phyloP scores from a whole-genome alignment of 768 basidiomycete species.

The Amanita jacksonii region DNA sequence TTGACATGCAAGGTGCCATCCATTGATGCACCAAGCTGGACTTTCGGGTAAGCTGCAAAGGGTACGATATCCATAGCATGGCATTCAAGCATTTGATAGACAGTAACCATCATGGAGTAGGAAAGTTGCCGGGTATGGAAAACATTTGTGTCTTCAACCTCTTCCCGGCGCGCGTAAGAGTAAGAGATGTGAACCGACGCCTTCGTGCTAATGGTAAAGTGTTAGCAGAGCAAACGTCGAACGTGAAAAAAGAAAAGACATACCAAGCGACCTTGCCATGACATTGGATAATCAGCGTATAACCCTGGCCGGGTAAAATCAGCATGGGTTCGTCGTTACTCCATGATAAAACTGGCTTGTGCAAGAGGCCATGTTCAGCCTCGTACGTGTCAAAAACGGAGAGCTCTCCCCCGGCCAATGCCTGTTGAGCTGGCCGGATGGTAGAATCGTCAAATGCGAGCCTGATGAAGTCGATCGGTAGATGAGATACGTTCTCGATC shows the following conservation, averaged over 20 bases:
- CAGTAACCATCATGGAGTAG: constrained; percentile 86
- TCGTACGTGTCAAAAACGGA: constrained; percentile 85
- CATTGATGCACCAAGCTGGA: constrained; percentile 13
- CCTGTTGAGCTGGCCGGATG: constrained; percentile 62
- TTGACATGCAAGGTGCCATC: constrained; percentile 33
- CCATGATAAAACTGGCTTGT: constrained; percentile 80
- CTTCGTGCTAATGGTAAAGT: constrained; percentile 49
- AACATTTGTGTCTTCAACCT: constrained; percentile 29
- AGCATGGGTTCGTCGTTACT: constrained; percentile 34
- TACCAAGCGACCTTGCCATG: constrained; percentile 92
- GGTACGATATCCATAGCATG: constrained; percentile 74
- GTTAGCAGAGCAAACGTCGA: constrained; percentile 10
- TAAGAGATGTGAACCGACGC: constrained; percentile 83
- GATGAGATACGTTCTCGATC: constrained; percentile 78
- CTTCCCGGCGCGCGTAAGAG: constrained; percentile 48
- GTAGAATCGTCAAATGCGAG: constrained; percentile 90
- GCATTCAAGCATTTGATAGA: constrained; percentile 92
- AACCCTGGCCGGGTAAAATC: constrained; percentile 63
- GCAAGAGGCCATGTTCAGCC: constrained; percentile 72
- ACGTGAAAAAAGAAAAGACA: constrained; percentile 20
- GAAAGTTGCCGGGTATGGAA: constrained; percentile 85
- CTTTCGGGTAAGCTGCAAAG: constrained; percentile 32
- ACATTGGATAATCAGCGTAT: constrained; percentile 61
- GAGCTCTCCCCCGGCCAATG: constrained; percentile 71
- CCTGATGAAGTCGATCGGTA: constrained; percentile 79